Base-by-base conservation (phyloP, 805 yeast genomes). In the Nakazawaea pomicola region DNA sequence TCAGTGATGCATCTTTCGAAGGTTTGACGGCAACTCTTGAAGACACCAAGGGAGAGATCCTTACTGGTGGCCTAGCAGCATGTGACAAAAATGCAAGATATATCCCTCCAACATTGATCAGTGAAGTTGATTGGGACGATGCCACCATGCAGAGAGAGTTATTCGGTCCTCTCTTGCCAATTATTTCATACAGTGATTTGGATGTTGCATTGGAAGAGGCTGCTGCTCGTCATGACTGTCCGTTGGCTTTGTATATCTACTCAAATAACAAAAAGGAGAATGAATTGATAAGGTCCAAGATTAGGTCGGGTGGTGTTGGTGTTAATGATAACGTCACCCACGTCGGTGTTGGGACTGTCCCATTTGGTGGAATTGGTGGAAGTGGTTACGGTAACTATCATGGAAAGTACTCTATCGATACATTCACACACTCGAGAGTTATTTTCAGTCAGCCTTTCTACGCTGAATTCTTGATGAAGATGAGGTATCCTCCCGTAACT, bases 281-380 rank as follows among this genome's bases (percentile, higher is more conserved):
- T 43, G 58, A 71, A 4, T 60, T 61, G 41, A 74, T 87, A 45
- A 60, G 71, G 43, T 57, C 62, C 4, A 53, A 66, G 8, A 64
- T 87, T 18, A 73, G 95, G 54, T 81, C 93, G 0, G 96, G 96
- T 20, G 83, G 76, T 4, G 65, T 78, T 11, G 58, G 77, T 35
- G 65, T 85, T 46, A 87, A 88, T 55, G 96, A 89, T 49, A 70
- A 80, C 0, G 38, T 87, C 36, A 46, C 85, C 52, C 95, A 88
- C 47, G 87, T 76, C 32, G 90, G 78, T 1, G 68, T 83, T 40
- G 44, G 68, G 6, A 69, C 70, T 36, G 76, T 86, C 3, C 97
- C 97, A 19, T 91, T 90, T 61, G 98, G 98, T 25, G 98, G 98
- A 18, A 64, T 90, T 42, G 96, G 97, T 11, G 57, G 57, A 12